Conservation (phyloP, 305 asterid genomes). For the Fraxinus velutina region DNA sequence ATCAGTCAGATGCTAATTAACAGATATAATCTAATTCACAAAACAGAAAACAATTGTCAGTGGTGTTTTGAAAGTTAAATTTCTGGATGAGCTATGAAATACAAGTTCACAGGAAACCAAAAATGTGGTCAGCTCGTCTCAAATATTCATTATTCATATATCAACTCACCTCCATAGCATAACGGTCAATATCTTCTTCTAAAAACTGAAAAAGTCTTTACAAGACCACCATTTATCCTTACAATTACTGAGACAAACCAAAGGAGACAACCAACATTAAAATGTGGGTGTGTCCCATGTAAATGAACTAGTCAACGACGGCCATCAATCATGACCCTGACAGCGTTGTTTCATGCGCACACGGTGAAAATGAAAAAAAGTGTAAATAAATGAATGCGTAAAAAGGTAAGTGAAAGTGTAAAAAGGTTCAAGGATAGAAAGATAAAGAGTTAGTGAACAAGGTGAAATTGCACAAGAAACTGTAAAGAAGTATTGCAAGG, state of each 20-base stretch:
- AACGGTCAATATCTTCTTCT: not conserved
- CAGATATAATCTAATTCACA: not conserved
- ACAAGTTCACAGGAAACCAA: slow-evolving; percentile 17
- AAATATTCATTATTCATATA: not conserved
- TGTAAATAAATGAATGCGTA: not conserved
- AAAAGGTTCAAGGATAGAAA: not conserved
- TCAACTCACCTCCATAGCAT: not conserved
- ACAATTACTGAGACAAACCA: not conserved
- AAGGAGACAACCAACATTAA: slow-evolving; percentile 10
- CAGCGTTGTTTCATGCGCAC: not conserved
- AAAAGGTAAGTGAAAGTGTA: not conserved
- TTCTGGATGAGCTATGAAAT: not conserved
- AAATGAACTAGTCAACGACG: slow-evolving; percentile 2
- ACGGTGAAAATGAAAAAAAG: not conserved
- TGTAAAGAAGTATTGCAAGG: slow-evolving; percentile 39
- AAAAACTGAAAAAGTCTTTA: slow-evolving; percentile 7
- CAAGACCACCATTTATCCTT: slow-evolving; percentile 1
- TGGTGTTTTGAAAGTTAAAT: not conserved
- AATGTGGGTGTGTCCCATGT: not conserved
- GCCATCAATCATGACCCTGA: slow-evolving; percentile 13
- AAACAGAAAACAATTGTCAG: not conserved
- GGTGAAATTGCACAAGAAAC: slow-evolving; percentile 7
- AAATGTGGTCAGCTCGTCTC: not conserved
- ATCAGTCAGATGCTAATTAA: slow-evolving; percentile 10
- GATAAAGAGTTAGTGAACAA: slow-evolving; percentile 16